Conservation (phyloP, 306 rosid species). For the Cicer bijugum region DNA sequence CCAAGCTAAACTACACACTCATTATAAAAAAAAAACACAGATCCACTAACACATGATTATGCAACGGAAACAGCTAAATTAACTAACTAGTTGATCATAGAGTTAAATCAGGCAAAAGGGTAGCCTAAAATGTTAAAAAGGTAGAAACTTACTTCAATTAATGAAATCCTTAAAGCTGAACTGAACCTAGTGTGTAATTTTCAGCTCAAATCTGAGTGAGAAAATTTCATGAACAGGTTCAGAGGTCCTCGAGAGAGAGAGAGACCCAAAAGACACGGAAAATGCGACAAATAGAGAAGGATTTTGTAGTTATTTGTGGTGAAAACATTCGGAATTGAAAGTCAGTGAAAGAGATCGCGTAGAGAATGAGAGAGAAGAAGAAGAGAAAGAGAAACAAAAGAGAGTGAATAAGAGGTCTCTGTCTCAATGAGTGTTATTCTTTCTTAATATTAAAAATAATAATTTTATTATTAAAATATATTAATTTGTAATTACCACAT, state of each 20-base stretch:
- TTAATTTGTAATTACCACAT: constrained; percentile 32
- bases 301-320: constrained; percentile 52
- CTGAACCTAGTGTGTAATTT: constrained; percentile 50
- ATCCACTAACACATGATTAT: constrained; percentile 58
- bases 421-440: constrained; percentile 52
- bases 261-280: constrained; percentile 47
- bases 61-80: constrained; percentile 46
- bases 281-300: constrained; percentile 53
- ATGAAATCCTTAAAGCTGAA: constrained; percentile 59
- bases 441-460: constrained; percentile 40
- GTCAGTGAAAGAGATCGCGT: constrained; percentile 70
- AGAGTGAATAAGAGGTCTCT: constrained; percentile 46
- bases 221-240: constrained; percentile 43
- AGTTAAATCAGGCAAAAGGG: constrained; percentile 46
- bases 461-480: constrained; percentile 36
- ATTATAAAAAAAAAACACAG: constrained; percentile 61
- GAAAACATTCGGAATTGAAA: constrained; percentile 54
- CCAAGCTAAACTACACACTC: constrained; percentile 46
- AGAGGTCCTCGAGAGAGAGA: constrained; percentile 43
- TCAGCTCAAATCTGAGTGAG: constrained; percentile 61
- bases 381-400: not conserved
- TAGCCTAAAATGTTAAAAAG: constrained; percentile 44
- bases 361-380: constrained; percentile 44
- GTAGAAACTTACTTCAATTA: constrained; percentile 53
- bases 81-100: constrained; percentile 46